Base-by-base conservation (phyloP, 1,139 yeast species). In the Taphrina flavorubra region DNA sequence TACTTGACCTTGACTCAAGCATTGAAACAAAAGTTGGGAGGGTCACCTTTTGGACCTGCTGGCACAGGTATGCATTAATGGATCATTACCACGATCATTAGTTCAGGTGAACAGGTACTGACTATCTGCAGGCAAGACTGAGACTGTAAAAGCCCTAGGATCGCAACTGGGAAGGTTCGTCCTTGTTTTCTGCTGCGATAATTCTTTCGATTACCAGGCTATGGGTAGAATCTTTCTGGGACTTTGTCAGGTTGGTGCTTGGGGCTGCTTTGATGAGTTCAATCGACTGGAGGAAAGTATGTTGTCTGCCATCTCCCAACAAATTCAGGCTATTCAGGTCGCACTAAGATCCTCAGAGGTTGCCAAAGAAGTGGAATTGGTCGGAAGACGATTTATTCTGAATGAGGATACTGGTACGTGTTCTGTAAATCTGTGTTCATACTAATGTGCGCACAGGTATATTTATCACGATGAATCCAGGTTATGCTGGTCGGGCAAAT, bases 201-300 rank as follows among this genome's bases (percentile, higher is more conserved):
- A 92, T 69, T 80, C 90, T 0, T 94, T 91, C 79, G 97, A 92
- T 75, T 90, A 84, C 75, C 89, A 85, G 70, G 85, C 97, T 0
- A 88, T 92, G 79, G 86, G 91, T 11, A 80, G 98, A 65, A 85
- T 92, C 46, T 80, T 94, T 59, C 77, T 86, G 18, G 99, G 99
- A 66, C 81, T 92, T n/a, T 87, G 95, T 72, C 87, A 87, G 72
- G 86, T 92, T 6, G 97, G 97, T 0, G 89, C 92, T 0, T 92
- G 97, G 97, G 97, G 94, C 3, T 92, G 98, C 77, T 94, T 94
- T 78, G 99, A 94, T 77, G 99, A 94, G 77, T 92, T 94, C 75
- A 94, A 94, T 75, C 82, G 99, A 72, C 82, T 94, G 61, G 87
- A 87, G 63, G 86, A 85, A 70, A 83, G 82, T 16, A 88, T 87